phyloP scores from a whole-genome alignment of 176 grass and related monocot species.

The Luzula sylvatica region DNA sequence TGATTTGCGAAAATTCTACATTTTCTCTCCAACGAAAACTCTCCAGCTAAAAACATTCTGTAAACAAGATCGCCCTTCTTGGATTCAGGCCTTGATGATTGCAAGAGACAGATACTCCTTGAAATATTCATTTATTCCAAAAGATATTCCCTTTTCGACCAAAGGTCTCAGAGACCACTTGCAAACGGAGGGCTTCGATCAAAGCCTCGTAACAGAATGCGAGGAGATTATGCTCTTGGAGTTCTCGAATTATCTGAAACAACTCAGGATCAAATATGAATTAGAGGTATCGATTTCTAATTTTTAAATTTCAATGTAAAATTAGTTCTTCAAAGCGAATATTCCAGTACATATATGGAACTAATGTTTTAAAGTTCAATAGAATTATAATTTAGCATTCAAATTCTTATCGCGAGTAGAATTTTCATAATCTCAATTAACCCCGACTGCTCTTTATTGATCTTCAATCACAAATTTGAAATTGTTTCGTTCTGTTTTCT shows the following conservation, averaged over 20 bases:
- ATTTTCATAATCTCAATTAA: slow-evolving; percentile 14
- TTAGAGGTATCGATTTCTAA: too few species aligned
- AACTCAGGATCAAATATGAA: slow-evolving; percentile 25
- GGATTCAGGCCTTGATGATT: slow-evolving; percentile 56
- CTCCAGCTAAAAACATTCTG: slow-evolving; percentile 58
- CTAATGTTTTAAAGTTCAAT: too few species aligned
- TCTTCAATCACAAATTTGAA: too few species aligned
- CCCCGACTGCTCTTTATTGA: slow-evolving; percentile 37
- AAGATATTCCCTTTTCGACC: slow-evolving; percentile 48
- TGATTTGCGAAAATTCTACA: slow-evolving; percentile 68
- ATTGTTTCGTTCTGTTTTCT: slow-evolving; percentile 35
- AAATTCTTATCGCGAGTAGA: too few species aligned
- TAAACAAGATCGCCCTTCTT: slow-evolving; percentile 49
- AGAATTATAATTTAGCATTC: too few species aligned
- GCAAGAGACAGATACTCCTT: slow-evolving; percentile 40
- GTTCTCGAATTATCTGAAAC: slow-evolving; percentile 8
- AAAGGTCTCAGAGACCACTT: slow-evolving; percentile 40
- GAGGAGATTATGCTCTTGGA: slow-evolving; percentile 48
- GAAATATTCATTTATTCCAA: slow-evolving; percentile 38
- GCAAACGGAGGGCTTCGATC: slow-evolving; percentile 48
- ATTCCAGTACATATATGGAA: slow-evolving; percentile 9
- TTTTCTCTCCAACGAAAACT: slow-evolving; percentile 73
- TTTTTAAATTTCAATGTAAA: too few species aligned
- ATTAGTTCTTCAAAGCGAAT: not conserved
- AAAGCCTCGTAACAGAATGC: slow-evolving; percentile 52